Percentiles rank a stretch among this genome's conserved stretches.
These are phyloP conservation scores for Trypanosoma mega DNA, from an alignment of 208 protist genomes.

Conservation along the genomic window DNA sequence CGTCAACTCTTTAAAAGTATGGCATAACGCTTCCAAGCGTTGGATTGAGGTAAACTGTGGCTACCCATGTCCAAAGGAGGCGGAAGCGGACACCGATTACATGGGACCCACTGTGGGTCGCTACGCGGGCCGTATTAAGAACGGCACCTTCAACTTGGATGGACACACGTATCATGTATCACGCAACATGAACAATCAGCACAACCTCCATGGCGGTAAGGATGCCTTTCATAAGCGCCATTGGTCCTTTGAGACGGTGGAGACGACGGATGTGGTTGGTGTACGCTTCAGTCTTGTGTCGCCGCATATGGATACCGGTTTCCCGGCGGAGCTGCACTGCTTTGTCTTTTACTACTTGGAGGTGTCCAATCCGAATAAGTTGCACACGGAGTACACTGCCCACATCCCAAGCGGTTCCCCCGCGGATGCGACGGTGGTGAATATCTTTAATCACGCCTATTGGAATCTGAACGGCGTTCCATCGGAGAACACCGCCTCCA, in stretches of 20 bases:
- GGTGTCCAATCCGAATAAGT: slow-evolving; percentile 21
- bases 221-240: slow-evolving; percentile 65
- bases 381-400: slow-evolving; percentile 33
- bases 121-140: slow-evolving; percentile 55
- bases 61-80: slow-evolving; percentile 52
- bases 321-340: slow-evolving; percentile 37
- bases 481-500: slow-evolving; percentile 5
- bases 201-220: slow-evolving; percentile 53
- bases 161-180: slow-evolving; percentile 32
- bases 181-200: slow-evolving; percentile 18
- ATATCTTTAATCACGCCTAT: slow-evolving; percentile 65
- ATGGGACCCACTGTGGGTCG: slow-evolving; percentile 64
- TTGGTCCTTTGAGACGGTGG: slow-evolving; percentile 35
- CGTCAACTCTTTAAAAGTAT: slow-evolving; percentile 45
- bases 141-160: slow-evolving; percentile 48
- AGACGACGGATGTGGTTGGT: slow-evolving; percentile 25
- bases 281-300: slow-evolving; percentile 26
- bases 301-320: slow-evolving; percentile 40
- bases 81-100: slow-evolving; percentile 39
- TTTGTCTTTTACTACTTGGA: slow-evolving; percentile 31
- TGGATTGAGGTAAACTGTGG: slow-evolving; percentile 67
- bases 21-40: slow-evolving; percentile 3
- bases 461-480: slow-evolving; percentile 64
- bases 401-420: slow-evolving; percentile 32
- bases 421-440: slow-evolving; percentile 39